These are phyloP conservation scores for Chaetomium strumarium DNA, from an alignment of 2,329 filamentous ascomycete species.

Conservation along the genomic window DNA sequence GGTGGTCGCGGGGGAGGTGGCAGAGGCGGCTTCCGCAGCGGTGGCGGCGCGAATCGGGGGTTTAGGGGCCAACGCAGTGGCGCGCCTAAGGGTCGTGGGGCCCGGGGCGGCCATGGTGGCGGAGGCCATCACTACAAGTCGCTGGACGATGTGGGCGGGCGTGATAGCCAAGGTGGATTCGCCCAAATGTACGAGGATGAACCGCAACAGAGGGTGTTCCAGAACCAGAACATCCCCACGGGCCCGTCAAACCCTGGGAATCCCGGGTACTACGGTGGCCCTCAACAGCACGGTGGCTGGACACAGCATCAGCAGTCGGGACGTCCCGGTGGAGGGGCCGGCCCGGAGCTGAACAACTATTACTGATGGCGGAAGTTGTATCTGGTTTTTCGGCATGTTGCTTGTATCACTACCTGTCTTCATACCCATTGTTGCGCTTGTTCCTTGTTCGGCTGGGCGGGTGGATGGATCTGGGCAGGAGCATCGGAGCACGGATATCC, in stretches of 20 bases:
- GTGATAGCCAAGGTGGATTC: constrained; percentile 40
- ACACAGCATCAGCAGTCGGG: not conserved
- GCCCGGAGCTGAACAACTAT: constrained; percentile 36
- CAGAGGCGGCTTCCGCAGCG: constrained; percentile 34
- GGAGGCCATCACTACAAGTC: constrained; percentile 56
- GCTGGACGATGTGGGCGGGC: constrained; percentile 57
- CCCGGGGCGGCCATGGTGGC: constrained; percentile 41
- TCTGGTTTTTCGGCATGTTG: not conserved
- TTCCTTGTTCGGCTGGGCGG: too few relatives aligned
- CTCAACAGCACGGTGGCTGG: not conserved
- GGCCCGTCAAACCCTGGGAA: constrained; percentile 17
- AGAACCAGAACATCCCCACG: constrained; percentile 15
- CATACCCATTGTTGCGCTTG: too few relatives aligned
- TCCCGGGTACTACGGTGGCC: constrained; percentile 11
- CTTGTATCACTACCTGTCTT: too few relatives aligned
- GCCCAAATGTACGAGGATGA: constrained; percentile 44
- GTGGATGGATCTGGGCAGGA: too few relatives aligned
- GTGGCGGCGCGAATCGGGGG: constrained; percentile 33
- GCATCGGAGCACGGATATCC: too few relatives aligned
- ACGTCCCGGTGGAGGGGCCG: constrained; percentile 18
- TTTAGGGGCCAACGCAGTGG: constrained; percentile 35
- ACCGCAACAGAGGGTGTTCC: constrained; percentile 3
- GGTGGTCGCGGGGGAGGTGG: constrained; percentile 31
- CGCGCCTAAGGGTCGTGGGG: constrained; percentile 27
- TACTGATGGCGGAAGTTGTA: constrained; percentile 27